phyloP scores from a whole-genome alignment of 2,329 filamentous ascomycete species.

The Fusarium anguioides region DNA sequence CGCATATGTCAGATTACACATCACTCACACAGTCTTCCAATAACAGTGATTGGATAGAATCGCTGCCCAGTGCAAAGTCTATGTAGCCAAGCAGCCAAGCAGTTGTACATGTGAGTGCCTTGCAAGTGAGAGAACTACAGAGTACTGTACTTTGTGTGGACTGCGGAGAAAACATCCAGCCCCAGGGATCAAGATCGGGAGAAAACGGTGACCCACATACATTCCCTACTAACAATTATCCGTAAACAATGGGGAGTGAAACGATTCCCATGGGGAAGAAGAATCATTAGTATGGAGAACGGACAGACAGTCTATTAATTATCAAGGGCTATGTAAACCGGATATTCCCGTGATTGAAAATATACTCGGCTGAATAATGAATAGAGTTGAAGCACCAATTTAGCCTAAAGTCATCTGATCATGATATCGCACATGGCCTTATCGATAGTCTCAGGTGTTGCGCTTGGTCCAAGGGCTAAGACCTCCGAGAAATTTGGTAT shows the following conservation, averaged over 20 bases:
- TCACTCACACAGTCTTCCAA: neutral
- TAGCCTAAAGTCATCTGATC: neutral
- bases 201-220: neutral
- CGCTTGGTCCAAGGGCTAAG: constrained; percentile 25
- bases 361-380: neutral
- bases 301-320: neutral
- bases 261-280: neutral
- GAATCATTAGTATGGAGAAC: too few relatives aligned
- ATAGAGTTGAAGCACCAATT: fast-evolving
- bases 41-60: neutral
- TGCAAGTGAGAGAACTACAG: neutral
- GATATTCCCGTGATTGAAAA: too few relatives aligned
- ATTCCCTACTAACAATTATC: neutral
- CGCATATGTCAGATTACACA: neutral
- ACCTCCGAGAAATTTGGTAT: constrained; percentile 12
- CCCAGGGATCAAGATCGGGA: neutral
- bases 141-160: too few relatives aligned
- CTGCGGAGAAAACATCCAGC: neutral
- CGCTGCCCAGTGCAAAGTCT: neutral
- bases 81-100: neutral
- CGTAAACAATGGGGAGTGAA: too few relatives aligned
- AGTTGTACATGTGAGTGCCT: neutral
- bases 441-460: constrained; percentile 1
- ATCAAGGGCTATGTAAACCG: too few relatives aligned
- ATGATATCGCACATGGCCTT: fast-evolving